Percentiles rank a stretch among this genome's conserved stretches.
Conservation (phyloP, 345 rosid species). For the Toxicodendron radicans region DNA sequence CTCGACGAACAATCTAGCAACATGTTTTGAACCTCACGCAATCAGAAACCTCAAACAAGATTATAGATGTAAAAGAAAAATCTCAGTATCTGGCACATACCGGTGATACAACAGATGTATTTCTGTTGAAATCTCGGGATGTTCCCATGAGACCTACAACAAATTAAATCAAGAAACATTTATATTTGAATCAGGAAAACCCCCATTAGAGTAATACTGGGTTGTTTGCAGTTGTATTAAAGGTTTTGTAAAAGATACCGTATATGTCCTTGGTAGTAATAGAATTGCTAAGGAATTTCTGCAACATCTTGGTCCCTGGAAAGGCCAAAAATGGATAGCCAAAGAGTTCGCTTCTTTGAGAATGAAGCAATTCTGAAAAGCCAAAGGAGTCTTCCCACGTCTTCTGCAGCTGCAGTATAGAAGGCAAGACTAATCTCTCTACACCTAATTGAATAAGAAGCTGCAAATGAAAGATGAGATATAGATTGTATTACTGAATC, state of each 20-base stretch:
- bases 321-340: constrained; percentile 33
- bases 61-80: background rate
- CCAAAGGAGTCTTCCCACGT: constrained; percentile 38
- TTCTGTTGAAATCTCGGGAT: background rate
- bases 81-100: background rate
- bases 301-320: constrained; percentile 34
- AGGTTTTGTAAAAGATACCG: background rate
- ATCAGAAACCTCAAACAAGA: background rate
- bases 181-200: background rate
- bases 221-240: background rate
- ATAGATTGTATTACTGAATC: background rate
- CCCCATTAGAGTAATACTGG: background rate
- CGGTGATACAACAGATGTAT: constrained; percentile 7
- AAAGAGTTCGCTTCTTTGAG: constrained; percentile 22
- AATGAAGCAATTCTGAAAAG: constrained; percentile 28
- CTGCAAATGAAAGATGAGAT: constrained; percentile 17
- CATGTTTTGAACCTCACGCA: background rate
- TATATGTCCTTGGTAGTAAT: constrained; percentile 2
- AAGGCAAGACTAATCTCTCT: constrained; percentile 35
- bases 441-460: constrained; percentile 29
- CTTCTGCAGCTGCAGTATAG: constrained; percentile 26
- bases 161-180: background rate
- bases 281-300: constrained; percentile 17
- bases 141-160: background rate
- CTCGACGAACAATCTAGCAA: background rate